Conservation (phyloP, 441 rosid species). For the Populus hybrid region DNA sequence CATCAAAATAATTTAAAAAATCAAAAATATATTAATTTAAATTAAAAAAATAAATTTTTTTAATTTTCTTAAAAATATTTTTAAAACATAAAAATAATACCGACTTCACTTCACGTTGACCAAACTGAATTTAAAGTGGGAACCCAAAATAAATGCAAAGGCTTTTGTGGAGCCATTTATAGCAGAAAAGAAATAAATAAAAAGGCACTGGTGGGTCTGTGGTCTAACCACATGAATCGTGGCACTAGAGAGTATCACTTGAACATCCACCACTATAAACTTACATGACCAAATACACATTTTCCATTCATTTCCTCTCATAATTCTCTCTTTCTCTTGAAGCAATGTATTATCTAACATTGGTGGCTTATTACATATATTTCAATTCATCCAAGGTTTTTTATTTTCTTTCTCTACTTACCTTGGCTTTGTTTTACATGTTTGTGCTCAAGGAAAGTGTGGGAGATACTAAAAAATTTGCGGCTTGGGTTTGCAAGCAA, state of each 20-base stretch:
- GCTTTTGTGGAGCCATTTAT: background rate
- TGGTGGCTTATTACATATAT: slow-evolving; percentile 30
- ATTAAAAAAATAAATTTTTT: too few relatives aligned
- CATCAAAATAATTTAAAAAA: too few relatives aligned
- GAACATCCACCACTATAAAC: background rate
- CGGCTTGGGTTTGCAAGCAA: slow-evolving; percentile 12
- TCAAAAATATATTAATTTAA: too few relatives aligned
- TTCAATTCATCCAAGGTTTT: slow-evolving; percentile 22
- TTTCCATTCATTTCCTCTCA: background rate
- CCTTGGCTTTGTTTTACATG: slow-evolving; percentile 19
- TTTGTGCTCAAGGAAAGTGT: background rate
- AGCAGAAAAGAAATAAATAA: background rate
- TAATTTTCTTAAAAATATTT: too few relatives aligned
- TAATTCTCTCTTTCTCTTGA: background rate
- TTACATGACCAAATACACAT: background rate
- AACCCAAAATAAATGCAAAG: background rate
- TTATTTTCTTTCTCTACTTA: slow-evolving; percentile 22
- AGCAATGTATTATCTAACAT: slow-evolving; percentile 23
- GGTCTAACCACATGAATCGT: background rate
- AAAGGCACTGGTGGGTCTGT: background rate
- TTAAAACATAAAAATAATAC: too few relatives aligned
- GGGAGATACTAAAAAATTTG: slow-evolving; percentile 5
- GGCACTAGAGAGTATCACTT: background rate
- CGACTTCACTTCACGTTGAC: too few relatives aligned
- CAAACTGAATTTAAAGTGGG: background rate